Evolutionary conservation across 352 stramenopile genomes (phyloP), one percentile per base, ranked within the genome.

Genomic region (Phytopythium kandeliae): DNA sequence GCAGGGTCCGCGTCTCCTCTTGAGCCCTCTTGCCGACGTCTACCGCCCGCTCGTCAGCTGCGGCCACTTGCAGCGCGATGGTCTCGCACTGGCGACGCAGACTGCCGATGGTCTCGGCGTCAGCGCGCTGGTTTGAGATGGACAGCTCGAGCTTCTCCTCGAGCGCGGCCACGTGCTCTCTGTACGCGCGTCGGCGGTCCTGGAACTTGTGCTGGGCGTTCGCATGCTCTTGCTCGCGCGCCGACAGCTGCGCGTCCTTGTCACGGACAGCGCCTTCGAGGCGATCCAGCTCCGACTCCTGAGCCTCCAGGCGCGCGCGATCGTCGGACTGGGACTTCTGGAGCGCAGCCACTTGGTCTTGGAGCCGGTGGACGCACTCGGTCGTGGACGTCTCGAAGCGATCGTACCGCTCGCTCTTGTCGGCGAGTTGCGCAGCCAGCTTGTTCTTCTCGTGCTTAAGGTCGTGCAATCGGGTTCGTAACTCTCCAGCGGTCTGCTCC

Each of bases 301-400:
- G 36, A 40, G 79, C 71, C 53, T 78, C 78, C 46, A 71, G 70
- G 51, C 80, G 80, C 15, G 79, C 63, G 10, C 62, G 61, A 51
- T 89, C 78, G 16, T 54, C 34, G 4, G 47, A 53, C 36, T 74
- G 54, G 4, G 64, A 57, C 22, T 78, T 73, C 55, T 87, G 68
- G 7, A 77, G 28, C 2, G 46, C 42, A 28, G 63, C 62, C 46
- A 75, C 13, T 55, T 62, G 1, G 38, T 43, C 42, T 80, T 65
- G 55, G 86, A 50, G 68, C 10, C 55, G 59, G 51, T 75, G 65
- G 0, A 84, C 70, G 51, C 71, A 76, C 36, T 68, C 67, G 10
- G 65, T 59, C n/a, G 76, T 70, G 3, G 71, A 77, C 17, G 52
- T 61, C 43, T 86, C 74, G 3, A 82, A 63, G 0, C 58, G 51